Base-by-base conservation (phyloP, 2,329 filamentous ascomycete genomes). In the Lachnellula subtilissima region DNA sequence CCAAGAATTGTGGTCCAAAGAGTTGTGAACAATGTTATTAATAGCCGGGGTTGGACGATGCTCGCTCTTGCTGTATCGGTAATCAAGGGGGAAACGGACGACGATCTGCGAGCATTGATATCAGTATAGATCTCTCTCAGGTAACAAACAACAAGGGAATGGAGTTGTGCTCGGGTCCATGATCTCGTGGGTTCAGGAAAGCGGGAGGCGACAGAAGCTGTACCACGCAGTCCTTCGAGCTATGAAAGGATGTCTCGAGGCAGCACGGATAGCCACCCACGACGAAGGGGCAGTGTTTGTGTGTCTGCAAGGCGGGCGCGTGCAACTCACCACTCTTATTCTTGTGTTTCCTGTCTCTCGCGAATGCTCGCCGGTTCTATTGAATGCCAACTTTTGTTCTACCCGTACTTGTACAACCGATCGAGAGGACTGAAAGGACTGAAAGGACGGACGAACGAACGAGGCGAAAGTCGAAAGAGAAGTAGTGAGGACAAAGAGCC, bases 201-300 rank as follows among this genome's bases (percentile, higher is more conserved):
- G 11, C 60, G 60, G 63, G 46, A 55, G 45, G 55, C 22, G 23
- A 54, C 59, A 62, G 46, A 17, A 52, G 36, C 57, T 54, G 61
- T 64, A 55, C 52, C 22, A 63, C 64, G 22, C 43, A 48, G 51
- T 55, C 28, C 51, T 64, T 64, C 63, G 61, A 61, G 57, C 59
- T 49, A 45, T 52, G 56, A 55, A 55, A 53, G 48, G 50, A 56
- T 61, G 62, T 62, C 59, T 65, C 64, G 64, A 65, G 64, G 62
- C 47, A 53, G 25, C 32, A 53, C 63, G 63, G 58, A 48, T 59
- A 56, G 55, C 36, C 32, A 53, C 55, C 52, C 56, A 42, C 32
- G 8, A 40, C 37, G 59, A 59, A 61, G 51, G 54, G 56, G 25
- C 50, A 53, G 48, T 62, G 62, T 64, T 63, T 64, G 59, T 62